Evolutionary conservation across 1,139 yeast species (phyloP).

Genomic region (Kurtzmaniella quercitrusa): DNA sequence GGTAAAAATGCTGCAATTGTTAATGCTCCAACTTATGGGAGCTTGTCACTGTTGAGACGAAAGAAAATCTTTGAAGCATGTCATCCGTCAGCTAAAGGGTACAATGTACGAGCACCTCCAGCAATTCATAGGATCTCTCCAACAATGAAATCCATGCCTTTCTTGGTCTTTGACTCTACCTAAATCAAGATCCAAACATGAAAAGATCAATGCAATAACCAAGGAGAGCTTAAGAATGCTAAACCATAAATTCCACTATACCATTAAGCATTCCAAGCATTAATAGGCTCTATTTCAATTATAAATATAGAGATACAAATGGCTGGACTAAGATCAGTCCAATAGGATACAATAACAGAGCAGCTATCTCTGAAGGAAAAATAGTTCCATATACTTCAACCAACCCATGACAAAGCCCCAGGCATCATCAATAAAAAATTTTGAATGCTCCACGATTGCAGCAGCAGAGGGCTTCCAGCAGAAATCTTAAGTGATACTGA

Average conservation of each 20-base stretch:
- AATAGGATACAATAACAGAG: slow-evolving; percentile 23
- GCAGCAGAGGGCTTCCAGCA: slow-evolving; percentile 28
- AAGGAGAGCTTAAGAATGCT: slow-evolving; percentile 24
- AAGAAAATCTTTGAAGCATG: slow-evolving; percentile 44
- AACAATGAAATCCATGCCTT: slow-evolving; percentile 15
- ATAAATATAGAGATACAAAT: slow-evolving; percentile 25
- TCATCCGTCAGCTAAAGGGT: slow-evolving; percentile 43
- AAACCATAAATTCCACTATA: slow-evolving; percentile 32
- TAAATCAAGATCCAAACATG: slow-evolving; percentile 23
- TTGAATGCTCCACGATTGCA: slow-evolving; percentile 25
- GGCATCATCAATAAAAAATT: slow-evolving; percentile 23
- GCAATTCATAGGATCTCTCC: slow-evolving; percentile 32
- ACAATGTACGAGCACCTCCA: slow-evolving; percentile 39
- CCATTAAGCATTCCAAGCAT: slow-evolving; percentile 21
- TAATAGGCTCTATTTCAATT: slow-evolving; percentile 18
- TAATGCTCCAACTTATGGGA: not conserved
- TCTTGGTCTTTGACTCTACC: slow-evolving; percentile 14
- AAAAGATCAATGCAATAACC: slow-evolving; percentile 21
- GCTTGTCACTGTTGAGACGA: not conserved
- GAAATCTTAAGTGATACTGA: slow-evolving; percentile 24
- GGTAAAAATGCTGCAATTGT: slow-evolving; percentile 15
- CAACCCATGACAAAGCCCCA: slow-evolving; percentile 24
- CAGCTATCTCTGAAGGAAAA: slow-evolving; percentile 14
- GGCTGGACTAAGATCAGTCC: slow-evolving; percentile 20
- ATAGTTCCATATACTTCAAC: slow-evolving; percentile 13